phyloP scores from a whole-genome alignment of 177 flowering plant species.

The Vitis hybrid region DNA sequence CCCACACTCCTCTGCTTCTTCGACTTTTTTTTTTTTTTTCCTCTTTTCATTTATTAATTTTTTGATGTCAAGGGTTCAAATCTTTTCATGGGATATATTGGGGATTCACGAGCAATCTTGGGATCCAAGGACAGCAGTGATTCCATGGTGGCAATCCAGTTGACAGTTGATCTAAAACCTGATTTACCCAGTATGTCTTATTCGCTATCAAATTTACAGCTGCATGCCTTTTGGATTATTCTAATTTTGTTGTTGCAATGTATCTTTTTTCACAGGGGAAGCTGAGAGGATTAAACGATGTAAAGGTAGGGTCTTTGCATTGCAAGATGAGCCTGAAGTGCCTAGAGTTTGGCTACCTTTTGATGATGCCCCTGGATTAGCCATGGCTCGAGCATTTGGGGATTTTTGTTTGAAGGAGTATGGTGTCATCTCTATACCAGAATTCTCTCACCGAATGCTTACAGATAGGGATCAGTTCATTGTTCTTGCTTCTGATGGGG shows the following conservation, averaged over 20 bases:
- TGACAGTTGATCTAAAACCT: conserved; percentile 88
- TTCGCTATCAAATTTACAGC: conserved; percentile 2
- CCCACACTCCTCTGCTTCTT: neutral
- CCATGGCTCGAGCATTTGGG: conserved; percentile 98
- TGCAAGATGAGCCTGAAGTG: conserved; percentile 95
- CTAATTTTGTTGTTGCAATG: neutral
- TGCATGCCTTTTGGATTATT: neutral
- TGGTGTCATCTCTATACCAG: conserved; percentile 95
- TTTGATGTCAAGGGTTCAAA: conserved; percentile 57
- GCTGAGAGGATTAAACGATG: conserved; percentile 91
- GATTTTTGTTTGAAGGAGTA: conserved; percentile 94
- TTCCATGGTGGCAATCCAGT: conserved; percentile 66
- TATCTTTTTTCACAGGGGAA: conserved; percentile 49
- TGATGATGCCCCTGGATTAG: conserved; percentile 96
- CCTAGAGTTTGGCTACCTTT: conserved; percentile 91
- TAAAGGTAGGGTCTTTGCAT: conserved; percentile 88
- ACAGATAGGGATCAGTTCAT: conserved; percentile 81
- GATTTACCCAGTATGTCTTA: conserved; percentile 74
- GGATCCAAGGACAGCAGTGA: conserved; percentile 67
- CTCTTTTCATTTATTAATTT: conserved; percentile 1
- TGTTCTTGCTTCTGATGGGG: conserved; percentile 97
- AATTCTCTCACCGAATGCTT: conserved; percentile 68
- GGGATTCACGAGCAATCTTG: conserved; percentile 89
- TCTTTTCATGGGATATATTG: conserved; percentile 82
- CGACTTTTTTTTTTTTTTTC: neutral